Percentiles rank a stretch among this genome's conserved stretches.
These are phyloP conservation scores for Cladophialophora bantiana DNA, from an alignment of 2,329 filamentous ascomycete species.

Conservation along the genomic window DNA sequence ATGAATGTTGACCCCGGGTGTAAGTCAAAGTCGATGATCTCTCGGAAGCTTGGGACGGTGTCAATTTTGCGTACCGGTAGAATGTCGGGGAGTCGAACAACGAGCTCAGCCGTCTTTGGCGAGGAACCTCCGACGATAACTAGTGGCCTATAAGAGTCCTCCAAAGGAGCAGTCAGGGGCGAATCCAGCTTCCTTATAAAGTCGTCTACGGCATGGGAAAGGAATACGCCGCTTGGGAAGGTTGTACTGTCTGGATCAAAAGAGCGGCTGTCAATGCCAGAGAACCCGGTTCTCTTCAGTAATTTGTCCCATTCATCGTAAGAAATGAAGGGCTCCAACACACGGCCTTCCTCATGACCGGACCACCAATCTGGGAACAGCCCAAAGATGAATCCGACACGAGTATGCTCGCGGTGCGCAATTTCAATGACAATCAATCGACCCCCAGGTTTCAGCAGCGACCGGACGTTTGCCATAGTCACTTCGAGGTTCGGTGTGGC, in stretches of 20 bases:
- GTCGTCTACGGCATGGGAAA: conserved; percentile 17
- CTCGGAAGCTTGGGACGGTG: conserved; percentile 20
- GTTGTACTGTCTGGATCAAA: conserved; percentile 20
- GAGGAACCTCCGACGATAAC: conserved; percentile 2
- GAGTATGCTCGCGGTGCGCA: conserved; percentile 12
- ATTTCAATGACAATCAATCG: conserved; percentile 30
- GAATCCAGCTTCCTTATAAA: conserved; percentile 3
- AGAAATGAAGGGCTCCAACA: conserved; percentile 19
- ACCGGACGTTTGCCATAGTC: conserved; percentile 42
- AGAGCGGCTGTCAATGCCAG: conserved; percentile 18
- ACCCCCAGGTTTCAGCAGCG: conserved; percentile 40
- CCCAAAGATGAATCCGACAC: conserved; percentile 36
- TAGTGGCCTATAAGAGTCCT: not conserved
- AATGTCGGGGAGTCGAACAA: conserved; percentile 6
- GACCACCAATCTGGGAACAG: conserved; percentile 42
- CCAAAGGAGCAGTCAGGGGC: not conserved
- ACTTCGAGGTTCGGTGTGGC: conserved; percentile 42
- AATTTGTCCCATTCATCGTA: conserved; percentile 22
- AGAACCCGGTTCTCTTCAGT: conserved; percentile 25
- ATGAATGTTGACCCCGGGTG: conserved; percentile 16
- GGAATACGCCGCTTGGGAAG: conserved; percentile 21
- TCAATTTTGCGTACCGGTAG: conserved; percentile 11
- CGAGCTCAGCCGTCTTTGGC: not conserved
- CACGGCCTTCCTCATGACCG: conserved; percentile 30
- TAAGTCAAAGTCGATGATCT: conserved; percentile 22